Conservation (phyloP, 75 land plant species). For the Cryptomeria japonica region DNA sequence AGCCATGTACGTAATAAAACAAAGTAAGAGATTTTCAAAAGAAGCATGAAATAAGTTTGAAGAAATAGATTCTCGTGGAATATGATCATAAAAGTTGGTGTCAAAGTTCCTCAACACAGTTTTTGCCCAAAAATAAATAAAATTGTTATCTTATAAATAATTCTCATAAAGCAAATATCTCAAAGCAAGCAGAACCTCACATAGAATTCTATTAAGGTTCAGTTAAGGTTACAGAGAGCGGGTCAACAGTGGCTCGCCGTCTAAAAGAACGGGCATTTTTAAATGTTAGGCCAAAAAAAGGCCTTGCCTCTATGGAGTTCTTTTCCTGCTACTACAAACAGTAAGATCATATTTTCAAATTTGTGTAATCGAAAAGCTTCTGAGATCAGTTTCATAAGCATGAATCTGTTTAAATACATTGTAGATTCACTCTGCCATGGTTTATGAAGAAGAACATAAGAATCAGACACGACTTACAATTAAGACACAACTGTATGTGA, state of each 20-base stretch:
- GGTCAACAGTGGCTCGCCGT: background rate
- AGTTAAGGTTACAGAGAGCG: background rate
- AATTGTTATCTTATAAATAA: background rate
- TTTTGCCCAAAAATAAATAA: too few relatives aligned
- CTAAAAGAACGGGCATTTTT: too few relatives aligned
- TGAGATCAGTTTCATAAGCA: background rate
- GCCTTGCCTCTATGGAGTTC: background rate
- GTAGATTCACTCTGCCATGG: background rate
- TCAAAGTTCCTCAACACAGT: too few relatives aligned
- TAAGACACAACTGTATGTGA: background rate
- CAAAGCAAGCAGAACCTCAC: background rate
- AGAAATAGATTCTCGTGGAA: too few relatives aligned
- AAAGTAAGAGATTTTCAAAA: background rate
- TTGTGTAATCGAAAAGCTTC: background rate
- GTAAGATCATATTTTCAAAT: background rate
- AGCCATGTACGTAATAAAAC: background rate
- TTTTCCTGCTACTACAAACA: background rate
- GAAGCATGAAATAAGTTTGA: background rate
- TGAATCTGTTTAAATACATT: background rate
- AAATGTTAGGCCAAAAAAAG: too few relatives aligned
- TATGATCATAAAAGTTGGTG: too few relatives aligned
- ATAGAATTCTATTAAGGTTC: background rate
- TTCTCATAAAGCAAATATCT: background rate
- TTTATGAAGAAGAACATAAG: background rate
- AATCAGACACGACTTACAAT: background rate